Evolutionary conservation across 139 green algal species (phyloP).

Genomic region (Chlorella vulgaris): DNA sequence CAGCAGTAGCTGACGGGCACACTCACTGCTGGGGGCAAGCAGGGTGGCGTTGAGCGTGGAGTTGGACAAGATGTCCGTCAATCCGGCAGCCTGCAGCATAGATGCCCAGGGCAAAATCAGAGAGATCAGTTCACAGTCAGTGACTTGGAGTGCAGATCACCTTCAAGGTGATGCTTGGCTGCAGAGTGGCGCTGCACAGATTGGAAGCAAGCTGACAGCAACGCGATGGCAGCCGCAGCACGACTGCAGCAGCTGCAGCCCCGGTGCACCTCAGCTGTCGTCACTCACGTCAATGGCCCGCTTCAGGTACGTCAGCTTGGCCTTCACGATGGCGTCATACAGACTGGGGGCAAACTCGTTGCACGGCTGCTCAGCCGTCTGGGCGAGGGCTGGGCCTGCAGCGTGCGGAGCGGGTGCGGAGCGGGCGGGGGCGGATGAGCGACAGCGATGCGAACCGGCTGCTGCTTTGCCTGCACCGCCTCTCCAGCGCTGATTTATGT

Average conservation of each 20-base stretch:
- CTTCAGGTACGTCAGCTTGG: not conserved
- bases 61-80: not conserved
- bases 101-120: not conserved
- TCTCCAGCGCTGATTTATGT: too few species aligned
- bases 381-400: not conserved
- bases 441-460: too few species aligned
- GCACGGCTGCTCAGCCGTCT: not conserved
- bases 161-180: too few species aligned
- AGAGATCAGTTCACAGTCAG: too few species aligned
- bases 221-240: not conserved
- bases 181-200: too few species aligned
- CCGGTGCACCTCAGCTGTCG: too few species aligned
- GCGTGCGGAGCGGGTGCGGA: not conserved
- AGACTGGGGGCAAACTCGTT: not conserved
- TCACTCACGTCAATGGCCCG: not conserved
- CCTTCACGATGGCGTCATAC: too few species aligned
- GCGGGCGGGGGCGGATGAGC: not conserved
- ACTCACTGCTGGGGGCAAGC: not conserved
- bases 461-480: too few species aligned
- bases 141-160: too few species aligned
- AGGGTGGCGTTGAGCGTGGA: not conserved
- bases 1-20: not conserved
- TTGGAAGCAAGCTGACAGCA: not conserved
- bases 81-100: not conserved
- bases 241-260: too few species aligned